Percentiles rank a stretch among this genome's conserved stretches.
phyloP scores from a whole-genome alignment of 1,139 yeast genomes.

The Meyerozyma elateridarum region DNA sequence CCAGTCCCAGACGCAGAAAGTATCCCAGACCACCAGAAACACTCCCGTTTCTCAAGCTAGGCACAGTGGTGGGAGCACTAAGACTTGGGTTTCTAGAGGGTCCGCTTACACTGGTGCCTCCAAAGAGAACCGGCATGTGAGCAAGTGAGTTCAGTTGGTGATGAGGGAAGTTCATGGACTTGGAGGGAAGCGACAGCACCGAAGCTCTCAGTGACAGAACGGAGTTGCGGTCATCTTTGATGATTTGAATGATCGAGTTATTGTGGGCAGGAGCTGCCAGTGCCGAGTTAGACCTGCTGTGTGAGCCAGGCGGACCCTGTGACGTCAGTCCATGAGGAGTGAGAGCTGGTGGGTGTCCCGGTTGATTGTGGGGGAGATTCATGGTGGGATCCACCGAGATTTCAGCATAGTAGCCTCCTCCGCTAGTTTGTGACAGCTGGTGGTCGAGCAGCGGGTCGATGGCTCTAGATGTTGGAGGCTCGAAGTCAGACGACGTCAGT shows the following conservation, averaged over 20 bases:
- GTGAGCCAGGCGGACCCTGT: slow-evolving; percentile 8
- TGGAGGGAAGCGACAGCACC: slow-evolving; percentile 42
- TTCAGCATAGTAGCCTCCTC: slow-evolving; percentile 47
- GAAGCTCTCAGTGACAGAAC: slow-evolving; percentile 35
- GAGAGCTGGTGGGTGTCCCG: slow-evolving; percentile 30
- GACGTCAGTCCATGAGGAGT: slow-evolving; percentile 38
- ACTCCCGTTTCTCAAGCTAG: slow-evolving; percentile 41
- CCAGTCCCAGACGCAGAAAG: slow-evolving; percentile 43
- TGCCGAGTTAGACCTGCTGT: slow-evolving; percentile 6
- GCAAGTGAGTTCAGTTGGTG: slow-evolving; percentile 43
- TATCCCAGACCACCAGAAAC: slow-evolving; percentile 33
- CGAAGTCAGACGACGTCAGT: slow-evolving; percentile 8
- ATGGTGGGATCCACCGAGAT: slow-evolving; percentile 45
- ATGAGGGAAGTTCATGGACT: slow-evolving; percentile 47
- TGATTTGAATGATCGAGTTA: slow-evolving; percentile 43
- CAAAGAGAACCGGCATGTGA: slow-evolving; percentile 43
- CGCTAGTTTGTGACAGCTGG: slow-evolving; percentile 26
- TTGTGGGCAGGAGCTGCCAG: slow-evolving; percentile 21
- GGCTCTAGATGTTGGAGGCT: slow-evolving; percentile 23
- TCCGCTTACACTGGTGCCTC: slow-evolving; percentile 37
- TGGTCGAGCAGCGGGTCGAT: slow-evolving; percentile 33
- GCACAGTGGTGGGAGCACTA: slow-evolving; percentile 33
- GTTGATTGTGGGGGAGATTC: slow-evolving; percentile 44
- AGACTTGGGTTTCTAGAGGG: slow-evolving; percentile 40
- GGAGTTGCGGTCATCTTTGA: slow-evolving; percentile 36